These are phyloP conservation scores for Pseudozyma tsukubaensis DNA, from an alignment of 1,284 basidiomycete genomes.

Conservation along the genomic window DNA sequence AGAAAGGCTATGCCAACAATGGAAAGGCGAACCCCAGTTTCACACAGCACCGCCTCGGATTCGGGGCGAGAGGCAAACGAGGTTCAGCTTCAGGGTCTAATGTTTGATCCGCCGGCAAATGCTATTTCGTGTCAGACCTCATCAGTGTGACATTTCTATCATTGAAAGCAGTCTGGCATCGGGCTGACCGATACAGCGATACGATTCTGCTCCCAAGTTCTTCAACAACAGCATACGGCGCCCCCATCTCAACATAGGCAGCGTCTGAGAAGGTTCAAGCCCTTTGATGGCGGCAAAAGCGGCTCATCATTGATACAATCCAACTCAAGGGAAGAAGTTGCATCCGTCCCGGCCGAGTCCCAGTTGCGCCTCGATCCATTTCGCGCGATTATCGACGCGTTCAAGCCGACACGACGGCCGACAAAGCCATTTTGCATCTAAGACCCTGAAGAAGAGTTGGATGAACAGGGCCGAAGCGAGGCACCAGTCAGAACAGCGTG, in stretches of 20 bases:
- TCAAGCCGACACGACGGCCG: conserved; percentile 27
- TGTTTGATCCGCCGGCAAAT: too few relatives aligned
- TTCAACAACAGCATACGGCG: too few relatives aligned
- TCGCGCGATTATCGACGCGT: conserved; percentile 17
- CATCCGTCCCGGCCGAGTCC: conserved; percentile 21
- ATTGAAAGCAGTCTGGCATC: too few relatives aligned
- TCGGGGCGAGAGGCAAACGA: not conserved
- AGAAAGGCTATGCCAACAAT: not conserved
- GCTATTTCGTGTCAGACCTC: too few relatives aligned
- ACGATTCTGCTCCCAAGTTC: too few relatives aligned
- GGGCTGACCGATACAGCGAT: too few relatives aligned
- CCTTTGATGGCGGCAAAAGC: not conserved
- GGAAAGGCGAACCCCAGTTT: not conserved
- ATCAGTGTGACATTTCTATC: too few relatives aligned
- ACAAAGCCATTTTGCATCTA: conserved; percentile 20
- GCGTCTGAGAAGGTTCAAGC: too few relatives aligned
- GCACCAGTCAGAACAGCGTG: too few relatives aligned
- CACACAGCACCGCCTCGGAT: conserved; percentile 2
- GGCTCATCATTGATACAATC: not conserved
- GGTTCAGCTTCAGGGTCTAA: too few relatives aligned
- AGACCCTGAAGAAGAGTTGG: conserved; percentile 10
- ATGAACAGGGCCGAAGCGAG: too few relatives aligned
- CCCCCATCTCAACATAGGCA: too few relatives aligned
- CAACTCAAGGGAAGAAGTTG: not conserved
- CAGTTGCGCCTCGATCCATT: not conserved